Evolutionary conservation across 2,329 filamentous ascomycete species (phyloP), one percentile per base, ranked within the genome.

Genomic region (Fusarium setosum): DNA sequence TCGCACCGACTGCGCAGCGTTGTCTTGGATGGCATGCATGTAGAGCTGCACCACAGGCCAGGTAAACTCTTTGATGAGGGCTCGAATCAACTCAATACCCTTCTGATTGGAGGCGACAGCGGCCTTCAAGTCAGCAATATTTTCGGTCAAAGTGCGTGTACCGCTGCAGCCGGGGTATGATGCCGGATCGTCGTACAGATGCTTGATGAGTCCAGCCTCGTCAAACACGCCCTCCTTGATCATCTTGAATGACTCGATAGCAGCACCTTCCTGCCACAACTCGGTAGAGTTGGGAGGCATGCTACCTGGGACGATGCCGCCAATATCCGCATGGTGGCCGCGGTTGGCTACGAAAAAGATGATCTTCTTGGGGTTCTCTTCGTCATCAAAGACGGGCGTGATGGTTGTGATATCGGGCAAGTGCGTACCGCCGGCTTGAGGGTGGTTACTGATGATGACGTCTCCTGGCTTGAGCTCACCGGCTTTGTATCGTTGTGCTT

Each of bases 81-180:
- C 84, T 48, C 86, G 86, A 67, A 96, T 96, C 20, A 94, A 80
- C 47, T 88, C 88, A 65, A 96, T 96, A 6, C 93, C 93, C 67
- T 94, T 94, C 65, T 93, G 90, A 72, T 96, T 96, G 4, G 92
- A 92, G 0, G 93, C 93, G 3, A 96, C 90, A 71, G 95, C 92
- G 0, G 93, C 93, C 76, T 95, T 94, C 18, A 97, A 82, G 73
- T 97, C 93, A 42, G 93, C 94, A 63, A 96, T 83, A 71, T 96
- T 96, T 75, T 97, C 93, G 6, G 86, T 89, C 1, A 96, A 81
- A 72, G 92, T 94, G 18, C 93, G 82, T 2, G 76, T 74, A 0
- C 92, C 92, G 1, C 88, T 89, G 31, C 72, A 74, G 2, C 73
- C 71, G 0, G 68, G 67, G n/a, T 53, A 73, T 0, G 62, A 67